phyloP scores from a whole-genome alignment of 2,329 filamentous ascomycete genomes.

The Cytospora mali region DNA sequence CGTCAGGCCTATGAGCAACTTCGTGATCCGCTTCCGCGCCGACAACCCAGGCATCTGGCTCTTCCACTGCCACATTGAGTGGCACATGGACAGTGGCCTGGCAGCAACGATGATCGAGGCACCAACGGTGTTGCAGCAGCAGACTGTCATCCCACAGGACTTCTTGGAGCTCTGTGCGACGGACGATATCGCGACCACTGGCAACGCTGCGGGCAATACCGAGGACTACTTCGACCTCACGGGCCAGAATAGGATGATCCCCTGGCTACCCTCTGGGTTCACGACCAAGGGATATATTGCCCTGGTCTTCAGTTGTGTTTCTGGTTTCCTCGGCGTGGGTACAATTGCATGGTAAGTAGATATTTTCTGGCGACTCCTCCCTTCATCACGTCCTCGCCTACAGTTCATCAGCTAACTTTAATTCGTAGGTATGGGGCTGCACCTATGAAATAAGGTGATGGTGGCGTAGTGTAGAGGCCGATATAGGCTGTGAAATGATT shows the following conservation, averaged over 20 bases:
- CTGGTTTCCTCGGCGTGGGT: constrained; percentile 68
- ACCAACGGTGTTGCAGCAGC: constrained; percentile 50
- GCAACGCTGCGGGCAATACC: constrained; percentile 77
- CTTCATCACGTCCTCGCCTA: not conserved
- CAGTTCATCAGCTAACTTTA: not conserved
- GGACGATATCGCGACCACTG: constrained; percentile 51
- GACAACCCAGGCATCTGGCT: constrained; percentile 63
- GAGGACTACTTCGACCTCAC: constrained; percentile 58
- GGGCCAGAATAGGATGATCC: constrained; percentile 33
- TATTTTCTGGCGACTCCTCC: not conserved
- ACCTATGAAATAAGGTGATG: not conserved
- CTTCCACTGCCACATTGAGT: constrained; percentile 58
- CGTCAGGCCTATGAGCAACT: constrained; percentile 65
- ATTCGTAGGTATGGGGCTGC: not conserved
- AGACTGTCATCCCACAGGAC: constrained; percentile 49
- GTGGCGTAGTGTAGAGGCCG: not conserved
- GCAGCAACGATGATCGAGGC: constrained; percentile 43
- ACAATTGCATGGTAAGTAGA: constrained; percentile 69
- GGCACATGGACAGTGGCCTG: constrained; percentile 54
- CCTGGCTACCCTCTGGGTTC: constrained; percentile 68
- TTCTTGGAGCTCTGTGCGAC: constrained; percentile 48
- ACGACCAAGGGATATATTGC: constrained; percentile 72
- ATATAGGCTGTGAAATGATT: no score
- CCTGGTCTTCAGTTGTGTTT: constrained; percentile 70
- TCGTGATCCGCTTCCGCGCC: constrained; percentile 68